Base-by-base conservation (phyloP, 257 asterid genomes). In the Forsythia viridissima region DNA sequence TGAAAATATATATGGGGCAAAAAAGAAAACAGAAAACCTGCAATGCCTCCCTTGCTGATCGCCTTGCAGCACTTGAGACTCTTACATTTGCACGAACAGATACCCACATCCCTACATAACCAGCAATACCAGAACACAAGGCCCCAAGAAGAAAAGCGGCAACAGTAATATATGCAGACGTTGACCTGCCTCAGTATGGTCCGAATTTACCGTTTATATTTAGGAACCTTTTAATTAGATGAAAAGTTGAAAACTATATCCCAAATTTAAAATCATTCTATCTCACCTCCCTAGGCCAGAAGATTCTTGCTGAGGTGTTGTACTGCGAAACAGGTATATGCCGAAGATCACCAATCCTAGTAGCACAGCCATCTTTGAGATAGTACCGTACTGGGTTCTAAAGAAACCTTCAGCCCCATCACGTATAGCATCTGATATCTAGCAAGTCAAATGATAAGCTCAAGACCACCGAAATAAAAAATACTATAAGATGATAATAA, bases 81-180 rank as follows among this genome's bases (percentile, higher is more conserved):
- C 99, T 90, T 75, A 96, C 99, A 89, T 96, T 96, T 75, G 99
- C 99, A 70, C 99, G 97, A 75, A 96, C 98, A 74, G 99, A 96
- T 77, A 96, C 99, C 99, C 99, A 96, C 99, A 96, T 96, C 65
- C 99, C 99, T 65, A 92, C 97, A 80, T 93, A 96, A 76, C 99
- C 99, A 89, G 99, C 98, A 79, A 93, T 74, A 51, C 99, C 99
- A 79, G 99, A 96, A 84, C 99, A 96, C 52, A 96, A 82, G 79
- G 98, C 97, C 81, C 99, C 99, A 44, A 96, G 97, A 79, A 96
- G 88, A 89, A 93, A 96, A 77, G 99, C 85, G 73, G 86, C 92
- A 41, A 96, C 98, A 72, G 99, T 96, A 76, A 96, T 89, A 80
- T 20, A 96, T 76, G 98, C 98, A 79, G 97, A 82, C 41, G 89